Evolutionary conservation across 2,329 filamentous ascomycete species (phyloP).

Genomic region (Arachnomyces sp.): DNA sequence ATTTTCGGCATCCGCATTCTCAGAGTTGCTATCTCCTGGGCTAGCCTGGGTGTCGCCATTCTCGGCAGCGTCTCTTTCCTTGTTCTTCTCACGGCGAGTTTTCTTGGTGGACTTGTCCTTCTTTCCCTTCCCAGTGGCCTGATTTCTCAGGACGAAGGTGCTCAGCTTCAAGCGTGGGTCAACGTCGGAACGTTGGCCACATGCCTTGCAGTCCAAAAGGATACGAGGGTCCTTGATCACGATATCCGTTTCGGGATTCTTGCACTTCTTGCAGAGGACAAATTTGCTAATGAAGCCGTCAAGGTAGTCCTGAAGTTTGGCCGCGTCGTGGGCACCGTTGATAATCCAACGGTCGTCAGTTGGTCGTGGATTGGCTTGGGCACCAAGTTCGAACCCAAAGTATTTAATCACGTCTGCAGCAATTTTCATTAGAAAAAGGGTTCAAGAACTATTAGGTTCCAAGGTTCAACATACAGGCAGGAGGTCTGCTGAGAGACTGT

Average conservation of each 20-base stretch:
- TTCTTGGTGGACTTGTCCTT: conserved; percentile 96
- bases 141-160: conserved; percentile 94
- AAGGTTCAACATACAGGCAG: conserved; percentile 48
- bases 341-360: conserved; percentile 99
- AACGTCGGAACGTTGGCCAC: conserved; percentile 84
- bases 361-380: conserved; percentile 96
- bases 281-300: conserved; percentile 98
- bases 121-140: conserved; percentile 82
- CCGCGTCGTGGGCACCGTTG: conserved; percentile 92
- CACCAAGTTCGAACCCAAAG: conserved; percentile 97
- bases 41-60: conserved; percentile 52
- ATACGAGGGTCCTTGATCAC: conserved; percentile 91
- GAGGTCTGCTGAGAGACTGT: conserved; percentile 81
- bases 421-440: conserved; percentile 4
- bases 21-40: conserved; percentile 58
- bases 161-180: conserved; percentile 92
- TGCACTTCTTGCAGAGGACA: conserved; percentile 98
- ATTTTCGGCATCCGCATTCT: conserved; percentile 54
- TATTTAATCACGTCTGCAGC: conserved; percentile 83
- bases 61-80: conserved; percentile 54
- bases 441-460: not conserved
- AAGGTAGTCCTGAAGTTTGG: conserved; percentile 94
- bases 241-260: conserved; percentile 97
- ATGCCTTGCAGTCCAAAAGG: conserved; percentile 95
- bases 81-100: conserved; percentile 67